Percentiles rank a stretch among this genome's conserved stretches.
Evolutionary conservation across 805 yeast genomes (phyloP).

Genomic region (Novakomyces olei): DNA sequence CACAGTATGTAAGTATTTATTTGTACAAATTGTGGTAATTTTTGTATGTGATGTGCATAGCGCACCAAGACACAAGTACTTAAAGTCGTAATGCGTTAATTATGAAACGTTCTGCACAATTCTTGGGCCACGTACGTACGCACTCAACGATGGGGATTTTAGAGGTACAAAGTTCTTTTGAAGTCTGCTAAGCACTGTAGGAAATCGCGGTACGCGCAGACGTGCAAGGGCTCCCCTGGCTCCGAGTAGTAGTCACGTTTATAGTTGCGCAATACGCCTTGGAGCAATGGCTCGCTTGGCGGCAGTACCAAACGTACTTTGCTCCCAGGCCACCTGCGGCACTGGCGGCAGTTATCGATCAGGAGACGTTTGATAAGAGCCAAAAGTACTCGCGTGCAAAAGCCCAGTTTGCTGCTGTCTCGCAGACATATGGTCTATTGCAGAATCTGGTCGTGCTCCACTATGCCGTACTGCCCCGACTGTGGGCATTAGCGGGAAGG

Average conservation of each 20-base stretch:
- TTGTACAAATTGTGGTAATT: too few relatives aligned
- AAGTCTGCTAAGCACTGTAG: too few relatives aligned
- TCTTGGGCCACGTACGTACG: too few relatives aligned
- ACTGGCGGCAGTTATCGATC: constrained; percentile 43
- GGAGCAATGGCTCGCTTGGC: constrained; percentile 47
- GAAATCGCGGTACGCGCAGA: too few relatives aligned
- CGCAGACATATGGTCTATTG: constrained; percentile 27
- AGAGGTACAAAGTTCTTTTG: too few relatives aligned
- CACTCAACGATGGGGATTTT: too few relatives aligned
- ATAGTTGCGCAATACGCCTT: constrained; percentile 54
- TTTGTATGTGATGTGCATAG: too few relatives aligned
- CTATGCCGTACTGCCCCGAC: constrained; percentile 38
- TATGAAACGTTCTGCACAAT: too few relatives aligned
- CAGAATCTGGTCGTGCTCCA: constrained; percentile 38
- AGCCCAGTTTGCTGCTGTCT: constrained; percentile 40
- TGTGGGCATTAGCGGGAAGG: constrained; percentile 27
- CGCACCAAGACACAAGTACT: too few relatives aligned
- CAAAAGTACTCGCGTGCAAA: constrained; percentile 65
- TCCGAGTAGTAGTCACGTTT: constrained; percentile 46
- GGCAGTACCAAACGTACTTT: constrained; percentile 52
- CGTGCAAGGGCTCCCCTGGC: constrained; percentile 58
- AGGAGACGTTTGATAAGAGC: constrained; percentile 52
- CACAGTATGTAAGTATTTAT: too few relatives aligned
- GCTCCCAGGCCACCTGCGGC: constrained; percentile 40
- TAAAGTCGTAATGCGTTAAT: too few relatives aligned